Conservation (phyloP, 768 basidiomycete genomes). For the Mycena latifolia region DNA sequence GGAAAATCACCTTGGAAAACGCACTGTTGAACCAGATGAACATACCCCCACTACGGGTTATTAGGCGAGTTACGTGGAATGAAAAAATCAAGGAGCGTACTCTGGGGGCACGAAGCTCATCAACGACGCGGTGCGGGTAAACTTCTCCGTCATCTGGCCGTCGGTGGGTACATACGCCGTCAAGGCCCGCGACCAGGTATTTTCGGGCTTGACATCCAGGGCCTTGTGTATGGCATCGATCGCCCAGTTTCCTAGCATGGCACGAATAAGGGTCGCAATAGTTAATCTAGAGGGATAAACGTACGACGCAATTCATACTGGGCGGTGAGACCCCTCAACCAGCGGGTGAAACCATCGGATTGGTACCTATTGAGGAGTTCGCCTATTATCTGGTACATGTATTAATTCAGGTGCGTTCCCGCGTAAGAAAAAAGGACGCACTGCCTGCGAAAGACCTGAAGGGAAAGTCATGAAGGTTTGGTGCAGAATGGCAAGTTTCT, state of each 20-base stretch:
- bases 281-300: neutral
- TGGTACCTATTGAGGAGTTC: constrained; percentile 29
- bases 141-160: constrained; percentile 35
- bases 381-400: constrained; percentile 19
- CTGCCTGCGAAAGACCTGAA: constrained; percentile 69
- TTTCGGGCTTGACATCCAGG: constrained; percentile 22
- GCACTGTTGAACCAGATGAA: constrained; percentile 36
- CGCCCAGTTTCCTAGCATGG: constrained; percentile 27
- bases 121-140: constrained; percentile 21
- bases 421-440: constrained; percentile 44
- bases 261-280: neutral
- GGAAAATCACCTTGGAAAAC: neutral
- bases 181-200: constrained; percentile 25
- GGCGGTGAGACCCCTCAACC: constrained; percentile 34
- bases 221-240: constrained; percentile 30
- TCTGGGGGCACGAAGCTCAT: constrained; percentile 36
- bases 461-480: constrained; percentile 62
- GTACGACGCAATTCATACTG: constrained; percentile 35
- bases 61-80: neutral
- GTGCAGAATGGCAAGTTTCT: constrained; percentile 55
- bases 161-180: constrained; percentile 23
- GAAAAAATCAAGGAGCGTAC: constrained; percentile 16
- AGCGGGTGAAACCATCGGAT: constrained; percentile 31
- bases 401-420: neutral
- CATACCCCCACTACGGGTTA: constrained; percentile 33